Base-by-base conservation (phyloP, 352 stramenopile species). In the Phytophthora sp. region DNA sequence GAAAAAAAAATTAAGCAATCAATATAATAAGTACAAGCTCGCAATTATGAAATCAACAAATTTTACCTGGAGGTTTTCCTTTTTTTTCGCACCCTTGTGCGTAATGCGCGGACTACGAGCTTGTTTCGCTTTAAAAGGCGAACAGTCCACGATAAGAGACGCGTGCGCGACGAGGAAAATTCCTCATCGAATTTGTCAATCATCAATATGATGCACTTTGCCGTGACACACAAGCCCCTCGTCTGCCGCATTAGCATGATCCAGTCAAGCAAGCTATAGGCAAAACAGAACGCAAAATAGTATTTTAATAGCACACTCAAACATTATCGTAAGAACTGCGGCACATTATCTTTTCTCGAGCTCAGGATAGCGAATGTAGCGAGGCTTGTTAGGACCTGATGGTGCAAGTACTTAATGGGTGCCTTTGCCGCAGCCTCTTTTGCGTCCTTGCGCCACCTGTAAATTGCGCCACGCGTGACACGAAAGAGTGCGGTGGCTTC, bases 131-230 rank as follows among this genome's bases (percentile, higher is more conserved):
- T 55, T 6, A 55, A 26, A 32, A 55, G 44, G 32, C 48, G 48
- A 13, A 55, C n/a, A 21, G 23, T 34, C 48, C 31, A 55, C 15
- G 20, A 34, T 13, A 31, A 32, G 0, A 55, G 21, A 23, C 12
- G 23, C 3, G 31, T 44, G 12, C 48, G 11, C 10, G 48, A 31
- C 7, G n/a, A 10, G 5, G 48, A 20, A n/a, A 55, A 55, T 6
- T 1, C 23, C 6, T 17, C 18, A 23, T 55, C 18, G 23, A 44
- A 55, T 20, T 44, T 55, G 12, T 12, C 48, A 7, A 55, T 55
- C n/a, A 55, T 55, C 21, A 55, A 5, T 21, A 55, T 55, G 11
- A 55, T 13, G n/a, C 48, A 55, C 20, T 55, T 55, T 15, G 44
- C 24, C n/a, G 32, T 34, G 21, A 55, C 46, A 17, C 46, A 42